Evolutionary conservation across 805 yeast species (phyloP).

Genomic region (Sugiyamaella smithiae): DNA sequence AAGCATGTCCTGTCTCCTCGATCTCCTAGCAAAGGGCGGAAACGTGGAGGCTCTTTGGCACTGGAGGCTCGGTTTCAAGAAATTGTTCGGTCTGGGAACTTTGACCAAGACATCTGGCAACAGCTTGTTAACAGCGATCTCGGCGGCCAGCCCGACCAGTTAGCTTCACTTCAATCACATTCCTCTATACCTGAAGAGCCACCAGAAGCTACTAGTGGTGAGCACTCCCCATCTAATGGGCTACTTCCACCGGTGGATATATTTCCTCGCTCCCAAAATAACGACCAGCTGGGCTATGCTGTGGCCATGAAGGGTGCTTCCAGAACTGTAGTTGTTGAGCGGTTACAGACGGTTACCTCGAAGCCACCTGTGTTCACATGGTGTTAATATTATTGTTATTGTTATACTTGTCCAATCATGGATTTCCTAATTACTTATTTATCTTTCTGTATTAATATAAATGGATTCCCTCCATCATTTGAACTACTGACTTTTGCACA

Average conservation of each 20-base stretch:
- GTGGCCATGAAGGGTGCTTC: slow-evolving; percentile 31
- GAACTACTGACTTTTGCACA: too few relatives aligned
- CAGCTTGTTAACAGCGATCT: slow-evolving; percentile 13
- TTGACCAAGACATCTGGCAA: slow-evolving; percentile 10
- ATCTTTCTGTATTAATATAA: neutral
- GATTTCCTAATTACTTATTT: too few relatives aligned
- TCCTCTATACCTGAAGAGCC: too few relatives aligned
- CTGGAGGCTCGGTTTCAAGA: slow-evolving; percentile 20
- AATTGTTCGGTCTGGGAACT: slow-evolving; percentile 5
- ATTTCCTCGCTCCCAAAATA: neutral
- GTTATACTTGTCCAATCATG: neutral
- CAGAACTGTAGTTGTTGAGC: slow-evolving; percentile 55
- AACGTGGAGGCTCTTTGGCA: slow-evolving; percentile 20
- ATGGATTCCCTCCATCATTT: too few relatives aligned
- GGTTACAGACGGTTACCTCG: slow-evolving; percentile 52
- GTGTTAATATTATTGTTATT: slow-evolving; percentile 40
- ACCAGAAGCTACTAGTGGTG: too few relatives aligned
- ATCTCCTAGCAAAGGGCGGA: slow-evolving; percentile 6
- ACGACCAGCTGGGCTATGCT: slow-evolving; percentile 25
- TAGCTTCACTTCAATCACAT: too few relatives aligned
- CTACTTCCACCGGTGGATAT: neutral
- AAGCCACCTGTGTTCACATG: slow-evolving; percentile 67
- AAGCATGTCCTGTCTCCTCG: neutral
- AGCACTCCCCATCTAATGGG: neutral
- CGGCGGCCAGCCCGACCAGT: slow-evolving; percentile 4